A percentile compares a stretch with the other conserved stretches of the same genome.
These are phyloP conservation scores for Cerrena zonata DNA, from an alignment of 1,284 basidiomycete genomes.

Conservation along the genomic window DNA sequence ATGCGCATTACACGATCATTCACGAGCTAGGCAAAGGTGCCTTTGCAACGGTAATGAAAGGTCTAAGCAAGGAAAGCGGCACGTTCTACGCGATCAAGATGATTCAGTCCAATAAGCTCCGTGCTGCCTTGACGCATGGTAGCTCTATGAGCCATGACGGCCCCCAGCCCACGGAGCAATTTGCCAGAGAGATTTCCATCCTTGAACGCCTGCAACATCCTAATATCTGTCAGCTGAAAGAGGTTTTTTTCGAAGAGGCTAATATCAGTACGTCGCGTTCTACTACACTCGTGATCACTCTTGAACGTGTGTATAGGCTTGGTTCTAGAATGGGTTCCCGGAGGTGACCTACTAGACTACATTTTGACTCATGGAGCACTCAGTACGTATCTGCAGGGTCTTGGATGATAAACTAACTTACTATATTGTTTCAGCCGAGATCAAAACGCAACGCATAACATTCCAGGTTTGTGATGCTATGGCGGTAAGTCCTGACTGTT, in stretches of 20 bases:
- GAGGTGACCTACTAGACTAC: constrained; percentile 84
- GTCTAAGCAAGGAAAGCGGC: constrained; percentile 53
- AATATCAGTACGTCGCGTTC: constrained; percentile 53
- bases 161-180: constrained; percentile 32
- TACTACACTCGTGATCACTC: not conserved
- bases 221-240: constrained; percentile 77
- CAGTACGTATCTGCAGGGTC: not conserved
- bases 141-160: constrained; percentile 22
- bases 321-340: constrained; percentile 75
- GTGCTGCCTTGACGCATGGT: constrained; percentile 8
- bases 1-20: constrained; percentile 59
- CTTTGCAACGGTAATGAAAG: constrained; percentile 75
- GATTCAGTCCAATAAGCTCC: constrained; percentile 48
- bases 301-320: constrained; percentile 49
- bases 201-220: constrained; percentile 70
- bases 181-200: constrained; percentile 77
- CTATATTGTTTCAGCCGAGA: constrained; percentile 43
- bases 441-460: constrained; percentile 54
- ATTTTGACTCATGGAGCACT: constrained; percentile 62
- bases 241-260: constrained; percentile 63
- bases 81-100: constrained; percentile 73
- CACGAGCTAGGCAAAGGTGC: constrained; percentile 73
- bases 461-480: constrained; percentile 72
- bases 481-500: constrained; percentile 38
- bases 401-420: not conserved